Base-by-base conservation (phyloP, 768 basidiomycete species). In the Boletus pseudo-olivaceus region DNA sequence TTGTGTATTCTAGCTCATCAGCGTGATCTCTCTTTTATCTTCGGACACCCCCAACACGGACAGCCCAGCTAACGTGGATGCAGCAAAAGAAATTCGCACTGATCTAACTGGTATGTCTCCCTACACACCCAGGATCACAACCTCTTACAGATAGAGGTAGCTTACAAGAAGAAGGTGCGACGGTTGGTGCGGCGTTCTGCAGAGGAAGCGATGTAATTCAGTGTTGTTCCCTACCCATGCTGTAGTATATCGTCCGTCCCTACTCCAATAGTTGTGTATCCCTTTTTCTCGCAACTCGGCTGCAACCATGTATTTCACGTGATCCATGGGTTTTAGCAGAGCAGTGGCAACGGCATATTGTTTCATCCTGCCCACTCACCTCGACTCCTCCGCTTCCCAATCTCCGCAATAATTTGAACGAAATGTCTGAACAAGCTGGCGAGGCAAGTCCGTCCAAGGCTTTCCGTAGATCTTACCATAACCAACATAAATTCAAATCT, bases 11-110 rank as follows among this genome's bases (percentile, higher is more conserved):
- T 62, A 99, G 96, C 87, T 98, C 57, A 72, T 99, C 66, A 95
- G 92, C 64, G 96, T 98, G 59, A 98, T 98, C 61, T 98, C 95
- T 14, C 82, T 99, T 7, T 75, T 99, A 39, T 97, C 94, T 15
- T 90, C 92, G 51, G 91, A 98, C 66, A 84, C 78, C 35, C 95
- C 95, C 19, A 93, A 93, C 72, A 78, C 87, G 56, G 92, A 94
- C 72, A 95, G 93, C 58, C 95, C 95, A 4, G 95, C 95, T 5
- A 98, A 98, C 62, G 88, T 98, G 14, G 94, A 98, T 65, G 95
- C 97, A 0, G 96, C 97, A 20, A 92, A 92, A 67, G 85, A 94
- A 68, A 80, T 90, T 34, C 81, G 90, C 60, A 83, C 77, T 27
- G 81, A 90, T 63, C 68, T 78, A 19, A 72, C 76, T 47, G 76